phyloP scores from a whole-genome alignment of 83 land plant genomes.

The Diphasiastrum complanatum region DNA sequence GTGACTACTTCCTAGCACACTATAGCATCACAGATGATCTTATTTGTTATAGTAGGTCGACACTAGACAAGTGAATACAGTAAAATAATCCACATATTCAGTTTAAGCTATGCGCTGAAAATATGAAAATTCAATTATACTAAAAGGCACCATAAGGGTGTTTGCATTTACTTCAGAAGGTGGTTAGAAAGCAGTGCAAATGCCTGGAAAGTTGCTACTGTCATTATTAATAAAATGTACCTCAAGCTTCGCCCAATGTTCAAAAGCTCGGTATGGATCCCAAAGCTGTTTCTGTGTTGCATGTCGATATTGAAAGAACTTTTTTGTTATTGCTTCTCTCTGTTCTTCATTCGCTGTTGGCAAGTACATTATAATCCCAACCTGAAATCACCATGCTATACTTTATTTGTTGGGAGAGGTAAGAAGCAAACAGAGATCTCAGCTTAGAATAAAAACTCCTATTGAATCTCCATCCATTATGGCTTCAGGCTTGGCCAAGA shows the following conservation, averaged over 20 bases:
- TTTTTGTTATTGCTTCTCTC: slow-evolving; percentile 77
- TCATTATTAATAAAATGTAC: slow-evolving; percentile 25
- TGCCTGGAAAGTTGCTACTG: background rate
- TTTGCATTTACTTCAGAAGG: background rate
- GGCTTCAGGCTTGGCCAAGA: too few species aligned
- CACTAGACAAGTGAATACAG: too few species aligned
- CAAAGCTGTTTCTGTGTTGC: slow-evolving; percentile 59
- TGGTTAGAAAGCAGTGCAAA: background rate
- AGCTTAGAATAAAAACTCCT: too few species aligned
- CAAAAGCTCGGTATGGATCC: slow-evolving; percentile 82
- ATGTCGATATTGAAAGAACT: slow-evolving; percentile 71
- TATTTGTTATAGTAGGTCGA: too few species aligned
- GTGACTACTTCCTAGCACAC: too few species aligned
- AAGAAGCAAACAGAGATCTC: background rate
- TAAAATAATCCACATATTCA: too few species aligned
- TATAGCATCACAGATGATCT: too few species aligned
- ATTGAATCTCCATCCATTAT: too few species aligned
- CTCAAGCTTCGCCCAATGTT: slow-evolving; percentile 99
- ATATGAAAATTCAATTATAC: background rate
- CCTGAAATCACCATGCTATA: slow-evolving; percentile 41
- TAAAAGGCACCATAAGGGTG: background rate
- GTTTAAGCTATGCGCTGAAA: too few species aligned
- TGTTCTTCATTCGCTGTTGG: slow-evolving; percentile 78
- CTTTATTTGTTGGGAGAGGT: background rate
- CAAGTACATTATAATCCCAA: slow-evolving; percentile 97